Evolutionary conservation across 129 eudicot genomes (phyloP).

Genomic region (Flaveria bidentis): DNA sequence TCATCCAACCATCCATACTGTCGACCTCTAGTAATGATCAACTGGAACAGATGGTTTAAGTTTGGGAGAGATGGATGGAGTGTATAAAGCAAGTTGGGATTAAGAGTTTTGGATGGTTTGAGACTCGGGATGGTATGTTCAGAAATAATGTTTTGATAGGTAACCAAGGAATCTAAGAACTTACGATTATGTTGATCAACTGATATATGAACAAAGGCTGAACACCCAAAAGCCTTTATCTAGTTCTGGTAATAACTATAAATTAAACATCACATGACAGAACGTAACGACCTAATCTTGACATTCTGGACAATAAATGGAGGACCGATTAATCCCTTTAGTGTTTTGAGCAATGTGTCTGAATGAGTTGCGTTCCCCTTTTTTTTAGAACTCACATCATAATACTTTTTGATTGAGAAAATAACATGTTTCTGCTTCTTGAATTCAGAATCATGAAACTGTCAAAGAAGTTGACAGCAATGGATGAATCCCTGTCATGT

Average conservation of each 20-base stretch:
- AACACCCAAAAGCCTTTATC: background rate
- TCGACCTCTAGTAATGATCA: no score
- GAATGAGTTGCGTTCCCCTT: no score
- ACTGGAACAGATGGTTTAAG: background rate
- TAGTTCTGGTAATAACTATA: no score
- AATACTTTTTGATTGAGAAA: background rate
- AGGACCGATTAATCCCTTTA: no score
- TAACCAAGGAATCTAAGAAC: background rate
- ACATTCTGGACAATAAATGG: background rate
- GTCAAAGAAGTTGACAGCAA: slow-evolving; percentile 74
- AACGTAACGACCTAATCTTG: background rate
- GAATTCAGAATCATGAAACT: slow-evolving; percentile 69
- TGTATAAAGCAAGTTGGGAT: background rate
- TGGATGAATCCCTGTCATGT: slow-evolving; percentile 73
- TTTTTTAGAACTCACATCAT: no score
- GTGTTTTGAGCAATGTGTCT: no score
- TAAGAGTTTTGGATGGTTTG: background rate
- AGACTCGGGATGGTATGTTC: background rate
- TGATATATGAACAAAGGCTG: background rate
- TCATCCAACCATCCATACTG: no score
- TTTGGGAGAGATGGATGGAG: background rate
- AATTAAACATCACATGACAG: background rate
- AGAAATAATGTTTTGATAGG: no score
- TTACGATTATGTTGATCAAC: background rate
- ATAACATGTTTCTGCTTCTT: background rate